These are phyloP conservation scores for Ophiostoma novo-ulmi DNA, from an alignment of 2,329 filamentous ascomycete species.

Conservation along the genomic window DNA sequence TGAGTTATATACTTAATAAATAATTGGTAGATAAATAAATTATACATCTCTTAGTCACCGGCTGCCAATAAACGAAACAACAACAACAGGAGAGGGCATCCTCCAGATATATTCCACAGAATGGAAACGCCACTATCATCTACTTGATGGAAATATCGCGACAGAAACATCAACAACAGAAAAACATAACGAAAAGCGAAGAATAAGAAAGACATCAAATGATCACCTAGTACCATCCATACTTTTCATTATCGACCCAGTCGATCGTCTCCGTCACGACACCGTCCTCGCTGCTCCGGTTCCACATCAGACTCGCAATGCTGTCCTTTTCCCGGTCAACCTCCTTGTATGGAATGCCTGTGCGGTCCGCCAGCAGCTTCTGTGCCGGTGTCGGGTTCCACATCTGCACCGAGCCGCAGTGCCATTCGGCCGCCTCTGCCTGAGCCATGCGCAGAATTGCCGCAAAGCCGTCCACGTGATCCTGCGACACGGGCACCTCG, in stretches of 20 bases:
- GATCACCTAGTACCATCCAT: slow-evolving; percentile 51
- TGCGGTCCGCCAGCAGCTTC: slow-evolving; percentile 42
- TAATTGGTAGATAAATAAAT: too few relatives aligned
- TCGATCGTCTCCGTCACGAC: slow-evolving; percentile 48
- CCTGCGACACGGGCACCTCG: slow-evolving; percentile 27
- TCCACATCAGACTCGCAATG: slow-evolving; percentile 69
- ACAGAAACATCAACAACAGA: neutral
- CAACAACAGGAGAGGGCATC: slow-evolving; percentile 7
- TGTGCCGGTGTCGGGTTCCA: slow-evolving; percentile 72
- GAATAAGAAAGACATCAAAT: neutral
- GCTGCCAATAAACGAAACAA: neutral
- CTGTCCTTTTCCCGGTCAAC: slow-evolving; percentile 59
- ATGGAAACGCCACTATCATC: slow-evolving; percentile 6
- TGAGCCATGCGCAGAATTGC: slow-evolving; percentile 64
- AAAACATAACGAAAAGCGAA: neutral
- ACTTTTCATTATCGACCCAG: slow-evolving; percentile 75
- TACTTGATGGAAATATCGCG: neutral
- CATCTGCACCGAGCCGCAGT: slow-evolving; percentile 63
- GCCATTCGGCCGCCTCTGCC: slow-evolving; percentile 65
- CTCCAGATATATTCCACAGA: neutral
- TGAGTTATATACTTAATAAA: too few relatives aligned
- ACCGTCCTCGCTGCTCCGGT: slow-evolving; percentile 44
- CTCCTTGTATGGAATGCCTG: slow-evolving; percentile 46
- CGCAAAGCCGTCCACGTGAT: slow-evolving; percentile 51
- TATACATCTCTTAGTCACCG: too few relatives aligned